Conservation (phyloP, 257 asterid species). For the Nicotiana benthamiana region DNA sequence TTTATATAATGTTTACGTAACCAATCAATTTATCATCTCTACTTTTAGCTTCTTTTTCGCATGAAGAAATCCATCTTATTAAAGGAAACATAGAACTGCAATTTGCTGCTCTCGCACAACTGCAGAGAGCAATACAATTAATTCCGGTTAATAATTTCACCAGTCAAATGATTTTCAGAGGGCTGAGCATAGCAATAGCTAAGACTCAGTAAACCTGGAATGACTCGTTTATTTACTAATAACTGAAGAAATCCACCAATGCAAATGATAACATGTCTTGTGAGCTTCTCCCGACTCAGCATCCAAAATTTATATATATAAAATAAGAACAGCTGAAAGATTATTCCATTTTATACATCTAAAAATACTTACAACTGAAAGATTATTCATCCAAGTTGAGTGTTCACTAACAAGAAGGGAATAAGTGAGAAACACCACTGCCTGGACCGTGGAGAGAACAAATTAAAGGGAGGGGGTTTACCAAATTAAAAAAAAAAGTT, state of each 20-base stretch:
- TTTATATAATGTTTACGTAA: slow-evolving; percentile 10
- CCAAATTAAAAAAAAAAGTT: neutral
- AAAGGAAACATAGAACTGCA: neutral
- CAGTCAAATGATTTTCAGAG: neutral
- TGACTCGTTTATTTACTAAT: neutral
- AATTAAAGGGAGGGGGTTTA: neutral
- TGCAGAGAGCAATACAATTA: neutral
- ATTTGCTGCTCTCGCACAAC: neutral
- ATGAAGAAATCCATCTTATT: neutral
- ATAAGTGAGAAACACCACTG: neutral
- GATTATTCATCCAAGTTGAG: neutral
- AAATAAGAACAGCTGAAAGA: neutral
- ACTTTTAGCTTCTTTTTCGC: neutral
- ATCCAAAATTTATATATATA: neutral
- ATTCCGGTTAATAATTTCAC: neutral
- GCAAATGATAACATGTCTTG: neutral
- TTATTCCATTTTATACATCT: neutral
- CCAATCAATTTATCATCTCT: neutral
- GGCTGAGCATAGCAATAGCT: neutral
- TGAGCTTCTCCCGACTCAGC: neutral
- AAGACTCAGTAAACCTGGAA: neutral
- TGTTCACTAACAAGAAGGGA: neutral
- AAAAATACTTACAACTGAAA: neutral
- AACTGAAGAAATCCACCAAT: neutral
- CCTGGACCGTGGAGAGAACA: neutral